These are phyloP conservation scores for Cicer judaicum DNA, from an alignment of 306 rosid species.

Conservation along the genomic window DNA sequence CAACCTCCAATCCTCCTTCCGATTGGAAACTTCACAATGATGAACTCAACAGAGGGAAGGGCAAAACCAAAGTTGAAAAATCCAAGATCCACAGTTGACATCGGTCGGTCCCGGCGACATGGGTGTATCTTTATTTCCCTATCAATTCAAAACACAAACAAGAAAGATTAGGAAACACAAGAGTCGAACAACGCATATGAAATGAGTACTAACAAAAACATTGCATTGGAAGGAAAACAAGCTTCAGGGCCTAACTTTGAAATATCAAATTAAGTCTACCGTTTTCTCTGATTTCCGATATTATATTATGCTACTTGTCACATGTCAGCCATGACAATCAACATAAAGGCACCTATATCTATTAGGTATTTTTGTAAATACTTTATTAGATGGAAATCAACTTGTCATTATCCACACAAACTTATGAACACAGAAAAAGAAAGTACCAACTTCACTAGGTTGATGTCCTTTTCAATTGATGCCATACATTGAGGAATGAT, in stretches of 20 bases:
- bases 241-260: conserved; percentile 25
- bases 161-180: conserved; percentile 39
- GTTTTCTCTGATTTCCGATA: conserved; percentile 19
- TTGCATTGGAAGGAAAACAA: conserved; percentile 29
- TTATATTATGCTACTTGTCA: conserved; percentile 29
- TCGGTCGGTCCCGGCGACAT: conserved; percentile 19
- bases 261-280: conserved; percentile 21
- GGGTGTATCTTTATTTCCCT: conserved; percentile 32
- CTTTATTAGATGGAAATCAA: conserved; percentile 36
- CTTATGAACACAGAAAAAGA: not conserved
- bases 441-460: conserved; percentile 59
- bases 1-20: conserved; percentile 32
- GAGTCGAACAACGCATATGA: conserved; percentile 27
- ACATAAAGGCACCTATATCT: conserved; percentile 27
- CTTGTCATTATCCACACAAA: conserved; percentile 10
- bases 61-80: conserved; percentile 35
- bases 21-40: conserved; percentile 10
- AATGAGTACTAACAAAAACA: conserved; percentile 4
- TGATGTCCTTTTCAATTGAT: conserved; percentile 45
- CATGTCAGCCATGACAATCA: conserved; percentile 34
- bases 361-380: not conserved
- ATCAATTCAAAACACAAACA: conserved; percentile 21
- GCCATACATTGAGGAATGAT: conserved; percentile 41
- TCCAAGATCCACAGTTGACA: conserved; percentile 27
- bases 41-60: conserved; percentile 33